phyloP scores from a whole-genome alignment of 306 rosid species.

The Prunus persica region Prunus_persica_NCBIv2 NC_034012.1:3205001-3205500 shows the following conservation, averaged over 20 bases:
- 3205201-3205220: not conserved
- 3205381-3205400: too few relatives aligned
- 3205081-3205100: conserved; percentile 11
- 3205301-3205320: not conserved
- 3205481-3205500: too few relatives aligned
- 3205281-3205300: not conserved
- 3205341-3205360: too few relatives aligned
- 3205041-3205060: not conserved
- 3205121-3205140: not conserved
- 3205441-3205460: too few relatives aligned
- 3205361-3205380: too few relatives aligned
- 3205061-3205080: not conserved
- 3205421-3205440: too few relatives aligned
- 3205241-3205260: not conserved
- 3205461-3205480: too few relatives aligned
- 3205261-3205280: not conserved
- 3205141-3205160: not conserved
- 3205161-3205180: not conserved
- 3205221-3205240: not conserved
- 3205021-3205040: not conserved
- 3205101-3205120: conserved; percentile 14
- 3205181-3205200: not conserved
- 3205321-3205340: too few relatives aligned
- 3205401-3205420: too few relatives aligned
- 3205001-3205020: conserved; percentile 12